These are phyloP conservation scores for Cylindrotheca fusiformis DNA, from an alignment of 108 stramenopile genomes.

Conservation along the genomic window DNA sequence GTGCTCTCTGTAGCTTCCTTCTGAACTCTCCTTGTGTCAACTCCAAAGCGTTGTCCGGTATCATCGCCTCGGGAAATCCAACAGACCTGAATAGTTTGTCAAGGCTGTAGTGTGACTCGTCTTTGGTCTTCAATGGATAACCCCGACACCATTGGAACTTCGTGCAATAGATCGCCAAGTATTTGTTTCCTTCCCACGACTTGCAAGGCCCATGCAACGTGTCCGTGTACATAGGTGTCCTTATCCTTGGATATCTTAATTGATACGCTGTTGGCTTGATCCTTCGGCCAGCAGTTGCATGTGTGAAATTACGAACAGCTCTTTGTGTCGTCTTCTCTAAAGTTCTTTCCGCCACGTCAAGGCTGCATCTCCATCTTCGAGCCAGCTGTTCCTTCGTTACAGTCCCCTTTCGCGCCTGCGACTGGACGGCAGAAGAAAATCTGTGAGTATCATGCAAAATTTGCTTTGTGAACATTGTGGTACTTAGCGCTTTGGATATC, in stretches of 20 bases:
- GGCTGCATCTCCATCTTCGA: constrained; percentile 18
- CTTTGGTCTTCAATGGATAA: too few species aligned
- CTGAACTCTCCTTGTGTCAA: too few species aligned
- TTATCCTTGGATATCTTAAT: too few species aligned
- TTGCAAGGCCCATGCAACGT: constrained; percentile 11
- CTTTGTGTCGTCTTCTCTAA: constrained; percentile 25
- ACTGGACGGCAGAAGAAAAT: too few species aligned
- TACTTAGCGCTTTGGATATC: background rate
- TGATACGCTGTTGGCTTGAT: too few species aligned
- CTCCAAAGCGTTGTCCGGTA: constrained; percentile 30
- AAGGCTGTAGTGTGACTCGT: constrained; percentile 33
- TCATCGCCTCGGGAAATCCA: constrained; percentile 32
- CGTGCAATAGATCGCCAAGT: too few species aligned
- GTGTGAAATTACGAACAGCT: constrained; percentile 15
- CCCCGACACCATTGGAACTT: too few species aligned
- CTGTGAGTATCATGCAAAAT: background rate
- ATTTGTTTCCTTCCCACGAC: too few species aligned
- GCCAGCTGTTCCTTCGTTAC: background rate
- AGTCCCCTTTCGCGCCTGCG: background rate
- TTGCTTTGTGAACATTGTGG: background rate
- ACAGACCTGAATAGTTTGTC: constrained; percentile 15
- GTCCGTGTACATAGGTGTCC: too few species aligned
- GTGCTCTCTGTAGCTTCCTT: too few species aligned
- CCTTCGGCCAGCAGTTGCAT: constrained; percentile 9
- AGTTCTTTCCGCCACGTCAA: constrained; percentile 23